A percentile compares a stretch with the other conserved stretches of the same genome.
Evolutionary conservation across 2,329 filamentous ascomycete species (phyloP).

Genomic region (Neophaeococcomyces aloes): DNA sequence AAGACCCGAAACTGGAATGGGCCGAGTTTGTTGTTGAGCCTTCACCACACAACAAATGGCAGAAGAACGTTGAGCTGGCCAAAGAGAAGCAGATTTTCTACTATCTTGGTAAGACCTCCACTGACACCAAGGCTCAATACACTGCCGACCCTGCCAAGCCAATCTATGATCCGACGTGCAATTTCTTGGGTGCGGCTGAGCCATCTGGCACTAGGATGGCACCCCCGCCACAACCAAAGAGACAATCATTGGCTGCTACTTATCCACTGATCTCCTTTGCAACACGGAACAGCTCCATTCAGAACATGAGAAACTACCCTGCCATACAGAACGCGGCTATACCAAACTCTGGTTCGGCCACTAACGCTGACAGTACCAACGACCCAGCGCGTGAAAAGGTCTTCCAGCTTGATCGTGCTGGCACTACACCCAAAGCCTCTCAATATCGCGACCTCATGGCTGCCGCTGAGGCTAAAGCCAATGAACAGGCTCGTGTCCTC

Average conservation of each 20-base stretch:
- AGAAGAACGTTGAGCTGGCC: constrained; percentile 59
- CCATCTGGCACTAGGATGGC: constrained; percentile 19
- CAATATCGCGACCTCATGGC: constrained; percentile 17
- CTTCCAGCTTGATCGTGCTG: constrained; percentile 9
- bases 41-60: constrained; percentile 46
- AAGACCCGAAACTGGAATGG: constrained; percentile 47
- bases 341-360: constrained; percentile 14
- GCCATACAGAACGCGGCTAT: constrained; percentile 2
- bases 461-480: constrained; percentile 19
- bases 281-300: constrained; percentile 16
- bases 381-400: constrained; percentile 11
- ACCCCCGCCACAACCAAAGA: constrained; percentile 21
- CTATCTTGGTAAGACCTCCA: constrained; percentile 77
- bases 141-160: constrained; percentile 59
- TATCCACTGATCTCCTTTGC: constrained; percentile 16
- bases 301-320: constrained; percentile 11
- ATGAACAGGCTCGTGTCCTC: constrained; percentile 21
- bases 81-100: constrained; percentile 74
- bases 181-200: constrained; percentile 41
- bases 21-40: constrained; percentile 64
- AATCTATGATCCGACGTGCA: constrained; percentile 38
- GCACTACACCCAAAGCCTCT: constrained; percentile 12
- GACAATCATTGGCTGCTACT: constrained; percentile 18
- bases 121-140: constrained; percentile 82
- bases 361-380: constrained; percentile 16